Evolutionary conservation across 2,329 filamentous ascomycete genomes (phyloP), one percentile per base, ranked within the genome.

Genomic region (Botrytis deweyae): DNA sequence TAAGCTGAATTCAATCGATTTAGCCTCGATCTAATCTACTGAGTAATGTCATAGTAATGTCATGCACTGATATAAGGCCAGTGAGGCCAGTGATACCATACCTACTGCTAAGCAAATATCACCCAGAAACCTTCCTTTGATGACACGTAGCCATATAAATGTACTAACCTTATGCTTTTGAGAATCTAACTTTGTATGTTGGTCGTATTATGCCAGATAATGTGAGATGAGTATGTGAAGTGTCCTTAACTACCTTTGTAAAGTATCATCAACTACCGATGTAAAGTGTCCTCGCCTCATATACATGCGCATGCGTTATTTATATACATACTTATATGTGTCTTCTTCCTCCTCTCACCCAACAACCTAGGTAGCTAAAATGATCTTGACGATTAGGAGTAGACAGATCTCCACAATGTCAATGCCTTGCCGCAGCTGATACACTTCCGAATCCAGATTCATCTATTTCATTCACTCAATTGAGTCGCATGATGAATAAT

Each of bases 281-380:
- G 52, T 58, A 58, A 58, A 69, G 49, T 69, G 49, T 42, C 49
- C 66, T 69, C 38, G 52, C 22, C 49, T 69, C 49, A 68, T 58
- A 25, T 16, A 25, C 36, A 38, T 3, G 1, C 29, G 29, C 29
- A 36, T 33, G 22, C 22, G 1, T 20, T 3, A 0, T 9, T 29
- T 58, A 29, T 36, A 61, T 10, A 36, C 1, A 36, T 22, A 14
- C 4, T 4, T 22, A 29, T 40, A 52, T 46, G 25, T 67, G 38
- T 14, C 8, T 42, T 14, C 22, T 40, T 69, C 10, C 20, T 58
- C 18, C 12, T 29, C 38, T 18, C 2, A 20, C 25, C 25, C 18
- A 6, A n/a, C 49, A 25, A 6, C 25, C 49, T 63, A 20, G 16
- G 6, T 63, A 29, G 38, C 3, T 44, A 29, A 42, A 20, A 42